phyloP scores from a whole-genome alignment of 2,329 filamentous ascomycete species.

The Rugonectria rugulosa region DNA sequence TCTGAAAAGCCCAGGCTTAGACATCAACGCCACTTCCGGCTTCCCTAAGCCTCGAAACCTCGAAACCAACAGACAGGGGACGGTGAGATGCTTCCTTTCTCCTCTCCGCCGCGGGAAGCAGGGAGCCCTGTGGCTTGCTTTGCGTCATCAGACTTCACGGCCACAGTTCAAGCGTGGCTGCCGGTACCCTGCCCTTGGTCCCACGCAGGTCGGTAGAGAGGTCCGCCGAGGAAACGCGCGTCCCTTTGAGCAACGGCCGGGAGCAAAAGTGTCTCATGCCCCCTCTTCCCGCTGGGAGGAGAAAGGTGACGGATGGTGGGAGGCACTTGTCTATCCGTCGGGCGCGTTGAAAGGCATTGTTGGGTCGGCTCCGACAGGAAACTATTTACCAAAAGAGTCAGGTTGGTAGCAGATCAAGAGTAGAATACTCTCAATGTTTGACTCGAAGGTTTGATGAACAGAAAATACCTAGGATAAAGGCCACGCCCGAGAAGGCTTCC shows the following conservation, averaged over 20 bases:
- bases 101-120: neutral
- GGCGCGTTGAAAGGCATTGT: too few relatives aligned
- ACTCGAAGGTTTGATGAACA: too few relatives aligned
- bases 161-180: neutral
- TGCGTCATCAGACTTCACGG: constrained; percentile 9
- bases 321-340: too few relatives aligned
- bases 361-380: too few relatives aligned
- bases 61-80: too few relatives aligned
- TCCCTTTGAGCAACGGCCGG: too few relatives aligned
- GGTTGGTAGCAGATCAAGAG: too few relatives aligned
- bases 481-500: too few relatives aligned
- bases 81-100: neutral
- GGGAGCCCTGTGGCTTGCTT: constrained; percentile 3
- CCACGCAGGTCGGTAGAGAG: constrained; percentile 19
- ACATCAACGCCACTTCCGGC: constrained; percentile 3
- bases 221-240: constrained; percentile 32
- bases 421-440: too few relatives aligned
- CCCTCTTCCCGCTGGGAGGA: neutral
- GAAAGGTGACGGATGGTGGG: neutral
- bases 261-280: neutral
- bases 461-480: too few relatives aligned
- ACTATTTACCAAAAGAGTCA: too few relatives aligned
- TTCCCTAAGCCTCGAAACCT: constrained; percentile 6
- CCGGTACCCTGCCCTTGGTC: constrained; percentile 6
- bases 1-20: constrained; percentile 10